Evolutionary conservation across 2,329 filamentous ascomycete genomes (phyloP).

Genomic region (Aciculosporium take): DNA sequence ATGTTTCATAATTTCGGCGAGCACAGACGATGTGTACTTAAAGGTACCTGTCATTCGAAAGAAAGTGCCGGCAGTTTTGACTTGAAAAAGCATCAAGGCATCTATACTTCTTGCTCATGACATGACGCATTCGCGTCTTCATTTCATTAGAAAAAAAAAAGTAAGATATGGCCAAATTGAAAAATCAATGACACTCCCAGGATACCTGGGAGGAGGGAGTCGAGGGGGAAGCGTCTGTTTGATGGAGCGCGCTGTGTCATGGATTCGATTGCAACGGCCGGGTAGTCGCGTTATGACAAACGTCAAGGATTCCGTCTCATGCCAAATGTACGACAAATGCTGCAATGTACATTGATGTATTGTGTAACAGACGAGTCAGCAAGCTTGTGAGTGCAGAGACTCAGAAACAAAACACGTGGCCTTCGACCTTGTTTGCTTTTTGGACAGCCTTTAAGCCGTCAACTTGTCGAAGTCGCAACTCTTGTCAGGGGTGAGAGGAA

Average conservation of each 20-base stretch:
- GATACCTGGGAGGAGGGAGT: background rate
- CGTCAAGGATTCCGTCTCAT: slow-evolving; percentile 1
- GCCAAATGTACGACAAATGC: background rate
- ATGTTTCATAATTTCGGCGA: slow-evolving; percentile 3
- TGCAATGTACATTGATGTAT: slow-evolving; percentile 1
- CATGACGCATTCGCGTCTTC: background rate
- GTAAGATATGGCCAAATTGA: background rate
- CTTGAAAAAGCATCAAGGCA: no score
- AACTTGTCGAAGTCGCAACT: background rate
- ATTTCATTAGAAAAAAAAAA: background rate
- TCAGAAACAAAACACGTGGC: slow-evolving; percentile 3
- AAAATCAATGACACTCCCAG: background rate
- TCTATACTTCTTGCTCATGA: no score
- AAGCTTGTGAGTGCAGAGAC: background rate
- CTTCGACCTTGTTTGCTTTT: slow-evolving; percentile 1
- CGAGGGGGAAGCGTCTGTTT: background rate
- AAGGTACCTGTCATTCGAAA: background rate
- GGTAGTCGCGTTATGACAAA: slow-evolving; percentile 6
- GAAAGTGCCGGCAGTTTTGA: no score
- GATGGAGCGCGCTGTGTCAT: background rate
- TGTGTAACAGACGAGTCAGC: slow-evolving; percentile 3
- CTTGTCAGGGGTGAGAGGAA: background rate
- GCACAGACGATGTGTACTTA: background rate
- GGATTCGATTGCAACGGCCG: slow-evolving; percentile 1
- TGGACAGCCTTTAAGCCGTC: background rate